Conservation (phyloP, 2,329 filamentous ascomycete genomes). For the Cladosporium sp. region DNA sequence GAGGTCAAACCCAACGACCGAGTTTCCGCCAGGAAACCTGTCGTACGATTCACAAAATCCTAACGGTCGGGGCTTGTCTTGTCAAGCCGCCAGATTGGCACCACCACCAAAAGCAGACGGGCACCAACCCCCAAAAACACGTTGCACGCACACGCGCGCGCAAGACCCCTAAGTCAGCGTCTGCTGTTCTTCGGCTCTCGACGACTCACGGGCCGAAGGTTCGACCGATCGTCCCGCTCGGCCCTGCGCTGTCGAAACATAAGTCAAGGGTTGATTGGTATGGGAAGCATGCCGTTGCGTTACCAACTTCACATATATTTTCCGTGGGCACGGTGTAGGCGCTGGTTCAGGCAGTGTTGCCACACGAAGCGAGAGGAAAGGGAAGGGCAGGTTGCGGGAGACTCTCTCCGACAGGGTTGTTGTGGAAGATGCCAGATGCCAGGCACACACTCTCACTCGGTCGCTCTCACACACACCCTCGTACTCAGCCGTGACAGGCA, state of each 20-base stretch:
- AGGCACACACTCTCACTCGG: background rate
- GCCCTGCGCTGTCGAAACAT: constrained; percentile 5
- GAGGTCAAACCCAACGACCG: background rate
- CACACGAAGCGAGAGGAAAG: background rate
- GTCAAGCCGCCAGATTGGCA: constrained; percentile 4
- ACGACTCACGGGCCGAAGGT: constrained; percentile 18
- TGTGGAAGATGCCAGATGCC: background rate
- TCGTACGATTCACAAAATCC: constrained; percentile 4
- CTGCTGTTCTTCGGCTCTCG: constrained; percentile 7
- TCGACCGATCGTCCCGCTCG: constrained; percentile 2
- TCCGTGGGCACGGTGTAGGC: background rate
- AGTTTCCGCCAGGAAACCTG: background rate
- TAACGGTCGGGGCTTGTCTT: background rate
- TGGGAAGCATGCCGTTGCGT: background rate
- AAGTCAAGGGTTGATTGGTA: constrained; percentile 9
- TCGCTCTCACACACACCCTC: background rate
- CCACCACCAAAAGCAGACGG: constrained; percentile 1
- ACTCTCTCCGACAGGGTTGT: background rate
- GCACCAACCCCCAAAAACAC: background rate
- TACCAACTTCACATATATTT: constrained; percentile 1
- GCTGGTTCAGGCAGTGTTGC: background rate
- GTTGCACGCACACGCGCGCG: background rate
- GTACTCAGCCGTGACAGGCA: background rate
- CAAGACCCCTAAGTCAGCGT: background rate
- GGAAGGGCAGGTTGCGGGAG: background rate